phyloP scores from a whole-genome alignment of 2,329 filamentous ascomycete species.

The Trichoderma sp. region DNA sequence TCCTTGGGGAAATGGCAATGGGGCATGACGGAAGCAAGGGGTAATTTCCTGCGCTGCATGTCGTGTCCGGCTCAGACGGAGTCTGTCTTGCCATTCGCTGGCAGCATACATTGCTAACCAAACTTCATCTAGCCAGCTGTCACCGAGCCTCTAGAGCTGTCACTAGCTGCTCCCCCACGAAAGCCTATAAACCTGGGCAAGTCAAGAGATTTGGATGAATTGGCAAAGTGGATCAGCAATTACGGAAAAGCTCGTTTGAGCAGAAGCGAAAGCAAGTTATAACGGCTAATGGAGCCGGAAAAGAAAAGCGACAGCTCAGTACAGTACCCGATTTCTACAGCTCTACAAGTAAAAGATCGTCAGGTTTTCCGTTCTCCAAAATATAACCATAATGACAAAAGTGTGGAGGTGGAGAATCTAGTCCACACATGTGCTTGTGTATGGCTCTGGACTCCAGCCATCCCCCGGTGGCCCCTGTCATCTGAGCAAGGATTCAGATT shows the following conservation, averaged over 20 bases:
- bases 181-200: neutral
- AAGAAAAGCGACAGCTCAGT: neutral
- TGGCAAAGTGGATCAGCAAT: neutral
- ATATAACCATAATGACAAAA: constrained; percentile 15
- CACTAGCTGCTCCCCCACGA: neutral
- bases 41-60: neutral
- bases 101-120: neutral
- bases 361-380: neutral
- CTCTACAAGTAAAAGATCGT: neutral
- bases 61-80: neutral
- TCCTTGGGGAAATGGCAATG: neutral
- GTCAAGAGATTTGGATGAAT: neutral
- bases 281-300: neutral
- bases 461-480: neutral
- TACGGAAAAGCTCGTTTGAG: neutral
- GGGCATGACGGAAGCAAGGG: neutral
- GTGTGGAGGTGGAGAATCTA: constrained; percentile 6
- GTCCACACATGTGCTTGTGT: neutral
- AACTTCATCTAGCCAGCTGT: neutral
- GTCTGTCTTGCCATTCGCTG: neutral
- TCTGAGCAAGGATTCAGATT: neutral
- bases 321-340: neutral
- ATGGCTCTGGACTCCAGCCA: neutral
- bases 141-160: neutral
- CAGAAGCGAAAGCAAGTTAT: neutral